Evolutionary conservation across 2,329 filamentous ascomycete species (phyloP), one percentile per base, ranked within the genome.

Genomic region (Thelonectria discophora): DNA sequence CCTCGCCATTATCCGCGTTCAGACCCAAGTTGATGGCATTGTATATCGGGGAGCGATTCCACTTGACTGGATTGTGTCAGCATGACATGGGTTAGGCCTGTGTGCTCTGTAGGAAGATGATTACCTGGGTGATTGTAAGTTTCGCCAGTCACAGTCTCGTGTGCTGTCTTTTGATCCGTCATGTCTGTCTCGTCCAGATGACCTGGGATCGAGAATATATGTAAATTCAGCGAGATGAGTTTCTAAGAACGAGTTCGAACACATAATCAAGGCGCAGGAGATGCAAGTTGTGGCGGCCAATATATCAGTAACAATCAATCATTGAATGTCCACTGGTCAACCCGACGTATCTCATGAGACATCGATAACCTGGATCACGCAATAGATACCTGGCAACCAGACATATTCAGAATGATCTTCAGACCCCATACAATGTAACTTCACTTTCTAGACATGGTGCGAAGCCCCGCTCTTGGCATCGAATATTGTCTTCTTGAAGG

Each of bases 11-110:
- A 50, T 86, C 70, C 0, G 79, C 80, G 65, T 91, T 90, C 8
- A 91, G 75, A 0, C 86, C 87, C 1, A 91, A 74, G 49, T 89
- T 90, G 67, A 91, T 87, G 0, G 70, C 70, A 55, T 74, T 74
- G 53, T 72, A 74, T 7, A 71, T 57, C 0, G 70, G 62, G 0
- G 72, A 67, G 0, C 64, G 68, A 9, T 74, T 60, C 72, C 72
- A 74, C 56, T 69, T 70, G 5, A 49, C 68, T 70, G 21, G 12
- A 13, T 8, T 13, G 3, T 20, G 18, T 43, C 20, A 43, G 40
- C 20, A 17, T 43, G 9, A 20, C n/a, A 49, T n/a, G 39, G 45
- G 34, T 27, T 34, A 43, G 9, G 24, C 2, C 3, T 54, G 30
- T 43, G 13, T 21, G 39, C 32, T 12, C 24, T 42, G 30, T 10